Evolutionary conservation across 1,139 yeast species (phyloP).

Genomic region (Lodderomyces beijingensis): DNA sequence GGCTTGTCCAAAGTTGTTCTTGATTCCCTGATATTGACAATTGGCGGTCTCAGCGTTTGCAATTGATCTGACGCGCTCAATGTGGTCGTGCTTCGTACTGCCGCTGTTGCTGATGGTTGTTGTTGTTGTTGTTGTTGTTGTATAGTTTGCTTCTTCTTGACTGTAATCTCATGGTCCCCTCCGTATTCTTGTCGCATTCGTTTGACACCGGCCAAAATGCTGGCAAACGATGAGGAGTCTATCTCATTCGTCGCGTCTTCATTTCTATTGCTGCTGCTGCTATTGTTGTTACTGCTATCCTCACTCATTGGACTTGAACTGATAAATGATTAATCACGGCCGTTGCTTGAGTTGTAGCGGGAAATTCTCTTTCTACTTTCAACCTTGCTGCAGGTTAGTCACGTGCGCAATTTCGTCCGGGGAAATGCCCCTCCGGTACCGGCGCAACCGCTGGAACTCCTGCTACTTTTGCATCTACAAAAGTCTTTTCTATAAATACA

Average conservation of each 20-base stretch:
- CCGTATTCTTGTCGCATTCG: conserved; percentile 40
- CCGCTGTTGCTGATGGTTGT: not conserved
- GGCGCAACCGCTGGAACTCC: too few species aligned
- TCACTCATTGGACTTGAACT: too few species aligned
- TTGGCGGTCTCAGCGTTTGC: not conserved
- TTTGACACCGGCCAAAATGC: conserved; percentile 59
- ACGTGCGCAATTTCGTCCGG: too few species aligned
- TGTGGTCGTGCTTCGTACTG: conserved; percentile 1
- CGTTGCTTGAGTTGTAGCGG: too few species aligned
- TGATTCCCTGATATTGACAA: conserved; percentile 1
- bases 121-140: conserved; percentile 1
- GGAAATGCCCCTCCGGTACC: too few species aligned
- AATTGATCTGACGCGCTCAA: conserved; percentile 3
- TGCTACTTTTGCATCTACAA: too few species aligned
- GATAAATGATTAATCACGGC: too few species aligned
- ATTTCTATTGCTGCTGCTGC: not conserved
- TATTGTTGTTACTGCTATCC: not conserved
- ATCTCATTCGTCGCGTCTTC: conserved; percentile 7
- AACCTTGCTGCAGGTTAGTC: too few species aligned
- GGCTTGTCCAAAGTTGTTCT: conserved; percentile 10
- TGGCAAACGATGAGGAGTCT: conserved; percentile 58
- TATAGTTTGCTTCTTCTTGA: conserved; percentile 4
- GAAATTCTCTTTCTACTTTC: too few species aligned
- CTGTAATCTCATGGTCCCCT: conserved; percentile 6
- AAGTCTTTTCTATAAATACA: too few species aligned